Evolutionary conservation across 1,284 basidiomycete species (phyloP).

Genomic region (Mrakiaceae sp.): DNA sequence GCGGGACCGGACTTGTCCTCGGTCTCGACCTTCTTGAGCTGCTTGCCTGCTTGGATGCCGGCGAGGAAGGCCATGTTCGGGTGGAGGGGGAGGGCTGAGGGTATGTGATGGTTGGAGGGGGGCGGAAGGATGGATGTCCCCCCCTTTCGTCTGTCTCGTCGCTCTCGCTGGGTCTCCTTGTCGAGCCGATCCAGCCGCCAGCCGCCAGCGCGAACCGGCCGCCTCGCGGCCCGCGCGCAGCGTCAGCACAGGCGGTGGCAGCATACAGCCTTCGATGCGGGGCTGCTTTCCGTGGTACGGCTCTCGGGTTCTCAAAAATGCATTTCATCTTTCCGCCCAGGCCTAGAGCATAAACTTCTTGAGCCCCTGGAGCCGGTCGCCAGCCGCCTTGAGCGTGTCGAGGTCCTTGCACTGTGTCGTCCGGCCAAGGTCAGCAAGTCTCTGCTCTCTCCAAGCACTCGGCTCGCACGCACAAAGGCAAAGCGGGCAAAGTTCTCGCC

Average conservation of each 20-base stretch:
- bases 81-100: background rate
- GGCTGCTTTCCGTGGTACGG: no score
- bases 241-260: no score
- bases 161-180: no score
- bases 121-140: no score
- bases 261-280: no score
- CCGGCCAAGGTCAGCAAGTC: background rate
- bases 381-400: slow-evolving; percentile 59
- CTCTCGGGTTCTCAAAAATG: no score
- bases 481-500: slow-evolving; percentile 80
- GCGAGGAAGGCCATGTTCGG: slow-evolving; percentile 14
- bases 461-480: slow-evolving; percentile 48
- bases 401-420: slow-evolving; percentile 43
- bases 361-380: slow-evolving; percentile 56
- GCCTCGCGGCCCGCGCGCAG: no score
- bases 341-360: slow-evolving; percentile 39
- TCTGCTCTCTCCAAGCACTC: background rate
- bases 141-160: no score
- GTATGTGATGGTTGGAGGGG: no score
- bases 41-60: slow-evolving; percentile 47
- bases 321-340: no score
- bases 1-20: slow-evolving; percentile 66
- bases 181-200: no score
- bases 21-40: slow-evolving; percentile 65
- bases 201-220: no score